Percentiles rank a stretch among this genome's conserved stretches.
phyloP scores from a whole-genome alignment of 169 alveolate genomes.

The Babesia ovis region DNA sequence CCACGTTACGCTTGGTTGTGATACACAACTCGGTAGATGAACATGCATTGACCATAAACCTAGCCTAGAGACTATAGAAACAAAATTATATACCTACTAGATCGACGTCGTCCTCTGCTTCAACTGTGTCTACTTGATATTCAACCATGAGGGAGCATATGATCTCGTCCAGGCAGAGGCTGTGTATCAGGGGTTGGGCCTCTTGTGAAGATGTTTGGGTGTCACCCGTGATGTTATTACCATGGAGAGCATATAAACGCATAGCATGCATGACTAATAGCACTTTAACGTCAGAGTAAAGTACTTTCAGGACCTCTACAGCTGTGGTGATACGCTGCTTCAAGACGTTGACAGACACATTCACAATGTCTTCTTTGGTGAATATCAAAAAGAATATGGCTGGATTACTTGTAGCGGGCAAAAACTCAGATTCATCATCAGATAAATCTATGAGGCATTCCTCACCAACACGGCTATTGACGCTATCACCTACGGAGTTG shows the following conservation, averaged over 20 bases:
- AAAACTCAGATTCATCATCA: constrained; percentile 20
- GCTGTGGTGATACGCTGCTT: constrained; percentile 21
- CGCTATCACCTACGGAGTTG: not conserved
- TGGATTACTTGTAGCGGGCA: not conserved
- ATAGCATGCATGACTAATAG: constrained; percentile 49
- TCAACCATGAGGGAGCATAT: constrained; percentile 44
- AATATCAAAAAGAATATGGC: constrained; percentile 37
- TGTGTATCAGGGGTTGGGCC: constrained; percentile 12
- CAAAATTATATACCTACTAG: constrained; percentile 18
- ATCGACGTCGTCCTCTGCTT: constrained; percentile 57
- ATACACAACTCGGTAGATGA: constrained; percentile 43
- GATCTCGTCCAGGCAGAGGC: constrained; percentile 38
- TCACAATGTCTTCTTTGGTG: constrained; percentile 48
- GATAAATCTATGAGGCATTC: constrained; percentile 17
- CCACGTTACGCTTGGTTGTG: not conserved
- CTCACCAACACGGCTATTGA: not conserved
- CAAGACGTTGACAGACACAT: constrained; percentile 5
- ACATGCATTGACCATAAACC: constrained; percentile 15
- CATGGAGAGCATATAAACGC: constrained; percentile 27
- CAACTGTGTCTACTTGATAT: constrained; percentile 57
- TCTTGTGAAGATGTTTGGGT: not conserved
- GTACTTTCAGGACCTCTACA: constrained; percentile 18
- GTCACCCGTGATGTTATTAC: not conserved
- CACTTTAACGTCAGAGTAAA: constrained; percentile 10
- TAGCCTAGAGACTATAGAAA: constrained; percentile 14